Base-by-base conservation (phyloP, 257 asterid genomes). In the Petrea volubilis region DNA sequence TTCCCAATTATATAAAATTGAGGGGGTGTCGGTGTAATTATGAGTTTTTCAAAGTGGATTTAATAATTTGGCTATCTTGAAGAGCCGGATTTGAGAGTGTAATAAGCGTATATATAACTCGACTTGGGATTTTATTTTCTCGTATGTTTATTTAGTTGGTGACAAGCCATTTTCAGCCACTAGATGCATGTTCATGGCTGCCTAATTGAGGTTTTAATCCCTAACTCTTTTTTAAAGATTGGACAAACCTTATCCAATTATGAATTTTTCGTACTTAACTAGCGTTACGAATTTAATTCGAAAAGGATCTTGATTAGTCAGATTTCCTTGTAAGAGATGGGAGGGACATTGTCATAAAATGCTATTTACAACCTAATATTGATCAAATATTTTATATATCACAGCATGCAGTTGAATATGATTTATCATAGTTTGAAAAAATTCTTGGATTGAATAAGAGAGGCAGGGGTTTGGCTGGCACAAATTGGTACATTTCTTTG, bases 401-500 rank as follows among this genome's bases (percentile, higher is more conserved):
- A 31, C n/a, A 57, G 7, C 25, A 76, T 46, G 62, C 18, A 59
- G 12, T 38, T 12, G 18, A 65, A 65, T 34, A 25, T 10, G 51
- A 58, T 56, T 27, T 4, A 31, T 24, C 41, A 59, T 63, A 21
- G 46, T 71, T 68, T 58, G 67, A 41, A 55, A 60, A 50, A 24
- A 41, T 67, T 49, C 43, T 69, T 57, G 66, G 68, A 76, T 60
- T 9, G 69, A 46, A 65, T 38, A 33, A 70, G 79, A 66, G 68
- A 74, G 27, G 77, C 77, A 70, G 27, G 46, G 23, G 59, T 73
- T 70, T 69, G 80, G 72, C 74, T 31, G 47, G 64, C 60, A 65
- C 62, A 41, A 60, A 28, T 60, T n/a, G 17, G 64, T 78, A 66
- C 81, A 49, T 66, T 60, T 73, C 36, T 43, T 62, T 68, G 74